Percentiles rank a stretch among this genome's conserved stretches.
Conservation (phyloP, 768 basidiomycete species). For the Auriscalpium vulgare region DNA sequence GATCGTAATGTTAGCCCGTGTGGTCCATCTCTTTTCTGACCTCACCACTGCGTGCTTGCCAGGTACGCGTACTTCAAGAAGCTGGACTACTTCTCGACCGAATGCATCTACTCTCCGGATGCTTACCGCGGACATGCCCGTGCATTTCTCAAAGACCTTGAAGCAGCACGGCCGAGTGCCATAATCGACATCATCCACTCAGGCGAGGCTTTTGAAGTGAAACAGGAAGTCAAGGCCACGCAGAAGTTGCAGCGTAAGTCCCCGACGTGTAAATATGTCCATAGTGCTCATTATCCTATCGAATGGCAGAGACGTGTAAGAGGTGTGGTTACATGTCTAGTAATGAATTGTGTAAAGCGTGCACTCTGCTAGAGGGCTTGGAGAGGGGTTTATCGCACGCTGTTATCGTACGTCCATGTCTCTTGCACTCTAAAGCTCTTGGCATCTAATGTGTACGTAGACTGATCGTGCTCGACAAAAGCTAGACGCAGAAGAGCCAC, state of each 20-base stretch:
- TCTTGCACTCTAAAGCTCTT: neutral
- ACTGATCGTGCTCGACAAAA: slow-evolving; percentile 62
- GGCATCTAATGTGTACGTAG: slow-evolving; percentile 27
- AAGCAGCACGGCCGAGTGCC: slow-evolving; percentile 87
- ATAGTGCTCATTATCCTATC: neutral
- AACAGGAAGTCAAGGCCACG: slow-evolving; percentile 73
- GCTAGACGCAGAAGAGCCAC: slow-evolving; percentile 48
- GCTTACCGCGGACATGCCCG: slow-evolving; percentile 97
- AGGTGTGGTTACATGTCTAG: slow-evolving; percentile 95
- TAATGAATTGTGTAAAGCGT: slow-evolving; percentile 95
- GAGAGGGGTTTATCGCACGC: slow-evolving; percentile 61
- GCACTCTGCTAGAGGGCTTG: slow-evolving; percentile 82
- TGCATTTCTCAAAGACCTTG: slow-evolving; percentile 89
- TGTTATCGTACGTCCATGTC: slow-evolving; percentile 36
- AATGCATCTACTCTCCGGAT: slow-evolving; percentile 98
- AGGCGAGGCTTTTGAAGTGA: slow-evolving; percentile 85
- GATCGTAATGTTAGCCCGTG: slow-evolving; percentile 79
- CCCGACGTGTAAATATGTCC: neutral
- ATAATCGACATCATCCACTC: slow-evolving; percentile 98
- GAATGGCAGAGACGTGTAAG: slow-evolving; percentile 68
- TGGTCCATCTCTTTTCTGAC: neutral
- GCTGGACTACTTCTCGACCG: slow-evolving; percentile 97
- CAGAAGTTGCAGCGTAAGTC: slow-evolving; percentile 80
- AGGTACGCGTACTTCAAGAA: slow-evolving; percentile 99
- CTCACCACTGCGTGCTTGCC: neutral